A percentile compares a stretch with the other conserved stretches of the same genome.
Conservation (phyloP, 2,329 filamentous ascomycete species). For the Trichoderma sp. region DNA sequence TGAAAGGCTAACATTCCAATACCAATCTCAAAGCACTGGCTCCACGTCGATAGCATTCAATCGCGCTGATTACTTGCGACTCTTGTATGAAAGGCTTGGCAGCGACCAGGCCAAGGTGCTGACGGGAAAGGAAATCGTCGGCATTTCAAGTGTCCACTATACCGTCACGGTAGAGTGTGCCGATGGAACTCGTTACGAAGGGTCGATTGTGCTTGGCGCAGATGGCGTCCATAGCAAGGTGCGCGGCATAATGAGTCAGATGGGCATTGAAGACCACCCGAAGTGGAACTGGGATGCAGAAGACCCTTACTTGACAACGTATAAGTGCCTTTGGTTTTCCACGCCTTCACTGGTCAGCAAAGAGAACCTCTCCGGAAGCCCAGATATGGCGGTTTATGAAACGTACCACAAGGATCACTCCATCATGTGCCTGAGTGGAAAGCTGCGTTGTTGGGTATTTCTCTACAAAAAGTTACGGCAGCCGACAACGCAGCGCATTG, state of each 20-base stretch:
- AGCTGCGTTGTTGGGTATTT: constrained; percentile 37
- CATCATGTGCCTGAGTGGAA: constrained; percentile 37
- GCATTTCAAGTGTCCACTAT: constrained; percentile 29
- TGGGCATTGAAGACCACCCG: constrained; percentile 29
- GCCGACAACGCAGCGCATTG: background rate
- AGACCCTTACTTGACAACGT: constrained; percentile 31
- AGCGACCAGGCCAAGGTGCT: constrained; percentile 36
- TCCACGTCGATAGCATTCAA: constrained; percentile 36
- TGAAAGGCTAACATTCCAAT: background rate
- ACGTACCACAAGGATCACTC: constrained; percentile 34
- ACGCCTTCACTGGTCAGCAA: constrained; percentile 30
- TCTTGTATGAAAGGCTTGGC: constrained; percentile 37
- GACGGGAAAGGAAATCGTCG: constrained; percentile 35
- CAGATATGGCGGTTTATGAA: constrained; percentile 29
- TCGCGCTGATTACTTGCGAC: constrained; percentile 38
- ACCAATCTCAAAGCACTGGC: constrained; percentile 31
- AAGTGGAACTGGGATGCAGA: constrained; percentile 9
- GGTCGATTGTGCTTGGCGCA: constrained; percentile 45
- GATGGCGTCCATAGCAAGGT: constrained; percentile 47
- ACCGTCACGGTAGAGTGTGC: constrained; percentile 39
- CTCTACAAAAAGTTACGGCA: constrained; percentile 37
- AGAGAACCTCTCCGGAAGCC: background rate
- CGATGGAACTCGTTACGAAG: constrained; percentile 42
- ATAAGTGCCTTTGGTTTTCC: constrained; percentile 37
- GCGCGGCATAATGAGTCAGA: constrained; percentile 41